These are phyloP conservation scores for Alternaria sp. DNA, from an alignment of 2,329 filamentous ascomycete species.

Conservation along the genomic window DNA sequence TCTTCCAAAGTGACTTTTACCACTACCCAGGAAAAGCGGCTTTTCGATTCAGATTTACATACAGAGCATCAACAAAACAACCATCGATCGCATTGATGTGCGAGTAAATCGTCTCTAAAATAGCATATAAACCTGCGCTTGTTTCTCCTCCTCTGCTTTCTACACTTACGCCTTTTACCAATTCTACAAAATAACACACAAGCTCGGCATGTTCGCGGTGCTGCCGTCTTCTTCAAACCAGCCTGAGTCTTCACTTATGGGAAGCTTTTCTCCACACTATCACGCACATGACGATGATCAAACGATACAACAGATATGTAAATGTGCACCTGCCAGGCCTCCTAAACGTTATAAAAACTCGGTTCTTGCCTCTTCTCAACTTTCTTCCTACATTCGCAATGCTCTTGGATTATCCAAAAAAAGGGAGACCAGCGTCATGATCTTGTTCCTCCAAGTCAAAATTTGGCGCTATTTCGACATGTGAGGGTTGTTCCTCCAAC, in stretches of 20 bases:
- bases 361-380: no score
- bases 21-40: background rate
- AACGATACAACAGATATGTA: no score
- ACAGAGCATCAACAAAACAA: background rate
- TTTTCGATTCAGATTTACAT: background rate
- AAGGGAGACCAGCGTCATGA: no score
- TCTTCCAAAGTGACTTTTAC: background rate
- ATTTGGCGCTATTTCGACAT: background rate
- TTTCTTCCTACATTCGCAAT: background rate
- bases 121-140: background rate
- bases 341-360: background rate
- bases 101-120: background rate
- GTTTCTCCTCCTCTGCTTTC: fast-evolving
- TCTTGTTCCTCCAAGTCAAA: background rate
- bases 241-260: no score
- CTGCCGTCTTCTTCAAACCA: background rate
- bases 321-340: background rate
- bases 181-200: background rate
- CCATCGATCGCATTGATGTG: no score
- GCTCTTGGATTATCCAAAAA: background rate
- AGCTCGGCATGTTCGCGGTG: background rate
- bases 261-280: background rate
- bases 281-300: no score
- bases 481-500: background rate
- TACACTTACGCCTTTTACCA: background rate